Evolutionary conservation across 2,329 filamentous ascomycete species (phyloP).

Genomic region (Plectosphaerella cucumerina): DNA sequence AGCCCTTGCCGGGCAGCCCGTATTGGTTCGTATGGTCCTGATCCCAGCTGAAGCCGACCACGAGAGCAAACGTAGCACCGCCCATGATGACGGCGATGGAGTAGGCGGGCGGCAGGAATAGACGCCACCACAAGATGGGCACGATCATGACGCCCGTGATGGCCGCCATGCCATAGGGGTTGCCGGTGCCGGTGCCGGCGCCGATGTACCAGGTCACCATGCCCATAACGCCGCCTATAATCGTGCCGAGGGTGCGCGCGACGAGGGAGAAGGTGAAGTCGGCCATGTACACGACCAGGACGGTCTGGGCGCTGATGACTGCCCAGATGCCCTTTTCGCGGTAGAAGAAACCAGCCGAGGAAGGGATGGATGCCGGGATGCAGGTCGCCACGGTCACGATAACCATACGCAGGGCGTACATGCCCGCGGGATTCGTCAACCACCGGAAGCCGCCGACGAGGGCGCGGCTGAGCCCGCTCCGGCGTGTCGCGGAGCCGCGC

Average conservation of each 20-base stretch:
- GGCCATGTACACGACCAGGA: constrained; percentile 42
- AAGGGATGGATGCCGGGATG: constrained; percentile 36
- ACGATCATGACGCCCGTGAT: constrained; percentile 33
- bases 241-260: constrained; percentile 34
- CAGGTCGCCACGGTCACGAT: constrained; percentile 37
- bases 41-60: constrained; percentile 44
- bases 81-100: constrained; percentile 25
- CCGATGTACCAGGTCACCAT: constrained; percentile 48
- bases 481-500: constrained; percentile 7
- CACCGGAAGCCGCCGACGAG: constrained; percentile 30
- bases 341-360: constrained; percentile 44
- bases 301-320: constrained; percentile 46
- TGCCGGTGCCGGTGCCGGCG: constrained; percentile 40
- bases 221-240: constrained; percentile 42
- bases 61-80: constrained; percentile 33
- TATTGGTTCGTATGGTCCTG: constrained; percentile 35
- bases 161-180: constrained; percentile 44
- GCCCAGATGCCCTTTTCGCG: constrained; percentile 49
- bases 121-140: constrained; percentile 28
- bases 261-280: constrained; percentile 45
- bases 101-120: constrained; percentile 25
- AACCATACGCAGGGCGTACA: constrained; percentile 44
- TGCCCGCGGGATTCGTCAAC: constrained; percentile 35
- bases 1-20: constrained; percentile 41
- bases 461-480: constrained; percentile 12